These are phyloP conservation scores for Bryum argenteum DNA, from an alignment of 225 moss, liverwort and hornwort genomes.

Conservation along the genomic window DNA sequence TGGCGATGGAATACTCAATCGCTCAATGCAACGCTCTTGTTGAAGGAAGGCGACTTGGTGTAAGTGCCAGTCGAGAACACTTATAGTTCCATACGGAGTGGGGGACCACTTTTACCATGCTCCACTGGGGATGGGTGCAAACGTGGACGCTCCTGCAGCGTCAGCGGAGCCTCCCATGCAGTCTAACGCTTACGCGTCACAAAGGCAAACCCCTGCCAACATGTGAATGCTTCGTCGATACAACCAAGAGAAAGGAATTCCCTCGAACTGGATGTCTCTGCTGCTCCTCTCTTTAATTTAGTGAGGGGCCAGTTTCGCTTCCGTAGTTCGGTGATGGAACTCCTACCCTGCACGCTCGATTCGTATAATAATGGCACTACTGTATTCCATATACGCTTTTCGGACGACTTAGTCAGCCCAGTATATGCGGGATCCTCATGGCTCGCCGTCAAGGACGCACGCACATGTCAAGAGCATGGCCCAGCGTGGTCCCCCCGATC, in stretches of 20 bases:
- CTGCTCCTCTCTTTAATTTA: too few species aligned
- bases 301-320: too few species aligned
- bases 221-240: conserved; percentile 6
- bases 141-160: conserved; percentile 41
- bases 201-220: not conserved
- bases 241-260: conserved; percentile 25
- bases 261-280: not conserved
- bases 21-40: conserved; percentile 5
- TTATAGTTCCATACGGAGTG: conserved; percentile 1
- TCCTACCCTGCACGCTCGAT: not conserved
- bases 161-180: conserved; percentile 42
- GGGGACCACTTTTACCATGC: conserved; percentile 47
- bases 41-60: not conserved
- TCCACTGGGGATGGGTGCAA: not conserved
- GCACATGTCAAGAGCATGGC: not conserved
- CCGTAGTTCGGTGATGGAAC: not conserved
- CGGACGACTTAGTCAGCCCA: not conserved
- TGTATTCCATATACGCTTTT: not conserved
- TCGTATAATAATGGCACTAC: conserved; percentile 1
- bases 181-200: conserved; percentile 27
- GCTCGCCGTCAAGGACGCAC: not conserved
- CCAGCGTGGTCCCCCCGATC: not conserved
- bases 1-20: not conserved
- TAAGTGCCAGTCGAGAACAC: not conserved
- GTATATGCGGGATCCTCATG: not conserved